Evolutionary conservation across 164 flowering plant species (phyloP).

Genomic region (Vitis rupestris): DNA sequence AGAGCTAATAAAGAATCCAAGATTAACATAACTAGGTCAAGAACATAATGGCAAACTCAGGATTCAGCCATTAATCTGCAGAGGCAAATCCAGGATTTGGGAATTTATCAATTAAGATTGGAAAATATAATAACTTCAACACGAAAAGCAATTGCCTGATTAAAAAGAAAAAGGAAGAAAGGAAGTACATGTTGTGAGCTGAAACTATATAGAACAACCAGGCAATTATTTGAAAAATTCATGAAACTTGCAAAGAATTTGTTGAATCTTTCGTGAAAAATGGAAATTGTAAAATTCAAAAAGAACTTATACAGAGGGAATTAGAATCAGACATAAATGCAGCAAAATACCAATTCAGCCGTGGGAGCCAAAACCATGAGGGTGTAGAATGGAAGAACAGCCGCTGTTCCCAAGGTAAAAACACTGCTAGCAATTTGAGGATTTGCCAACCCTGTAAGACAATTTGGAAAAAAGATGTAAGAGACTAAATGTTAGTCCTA

Average conservation of each 20-base stretch:
- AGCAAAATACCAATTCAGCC: conserved; percentile 52
- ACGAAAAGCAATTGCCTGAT: not conserved
- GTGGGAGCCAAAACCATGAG: conserved; percentile 93
- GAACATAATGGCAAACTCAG: not conserved
- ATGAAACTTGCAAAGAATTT: too few species aligned
- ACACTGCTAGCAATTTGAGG: conserved; percentile 74
- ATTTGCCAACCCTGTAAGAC: conserved; percentile 58
- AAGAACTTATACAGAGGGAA: too few species aligned
- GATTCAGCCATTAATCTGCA: too few species aligned
- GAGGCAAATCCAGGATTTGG: too few species aligned
- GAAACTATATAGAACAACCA: too few species aligned
- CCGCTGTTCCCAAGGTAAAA: conserved; percentile 82
- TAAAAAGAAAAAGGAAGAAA: not conserved
- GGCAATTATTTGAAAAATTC: too few species aligned
- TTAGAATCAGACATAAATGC: too few species aligned
- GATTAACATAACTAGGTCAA: not conserved
- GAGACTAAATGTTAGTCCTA: not conserved
- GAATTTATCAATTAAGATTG: too few species aligned
- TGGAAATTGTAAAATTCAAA: too few species aligned
- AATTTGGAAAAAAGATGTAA: not conserved
- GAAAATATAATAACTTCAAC: too few species aligned
- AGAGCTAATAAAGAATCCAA: not conserved
- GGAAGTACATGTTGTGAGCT: not conserved
- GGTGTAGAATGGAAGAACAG: conserved; percentile 93
- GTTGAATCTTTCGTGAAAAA: too few species aligned